phyloP scores from a whole-genome alignment of 2,329 filamentous ascomycete genomes.

The Pseudopithomyces chartarum region DNA sequence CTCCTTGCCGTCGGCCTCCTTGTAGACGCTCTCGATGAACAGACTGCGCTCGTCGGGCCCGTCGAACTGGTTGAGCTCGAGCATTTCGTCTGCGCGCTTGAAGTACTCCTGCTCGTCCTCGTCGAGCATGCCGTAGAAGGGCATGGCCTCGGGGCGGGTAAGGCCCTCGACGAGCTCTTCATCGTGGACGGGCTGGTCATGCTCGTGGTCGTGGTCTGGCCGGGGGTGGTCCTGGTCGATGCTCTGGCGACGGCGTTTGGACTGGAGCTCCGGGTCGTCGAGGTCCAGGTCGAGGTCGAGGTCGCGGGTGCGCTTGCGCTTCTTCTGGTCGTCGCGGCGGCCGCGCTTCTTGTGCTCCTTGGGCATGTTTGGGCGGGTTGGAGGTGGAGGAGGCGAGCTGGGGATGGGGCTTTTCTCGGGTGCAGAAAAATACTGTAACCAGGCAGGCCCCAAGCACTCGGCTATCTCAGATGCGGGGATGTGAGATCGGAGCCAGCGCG shows the following conservation, averaged over 20 bases:
- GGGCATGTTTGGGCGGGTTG: constrained; percentile 53
- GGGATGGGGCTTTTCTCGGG: background rate
- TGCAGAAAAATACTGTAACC: background rate
- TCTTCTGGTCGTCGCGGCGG: constrained; percentile 58
- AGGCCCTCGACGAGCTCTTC: constrained; percentile 35
- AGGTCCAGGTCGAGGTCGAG: no score
- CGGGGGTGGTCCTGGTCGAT: constrained; percentile 18
- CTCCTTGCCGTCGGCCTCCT: constrained; percentile 88
- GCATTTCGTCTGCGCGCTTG: constrained; percentile 82
- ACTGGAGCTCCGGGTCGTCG: constrained; percentile 39
- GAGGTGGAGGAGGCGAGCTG: background rate
- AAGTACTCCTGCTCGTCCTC: constrained; percentile 97
- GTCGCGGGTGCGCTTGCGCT: constrained; percentile 49
- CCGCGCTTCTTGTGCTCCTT: constrained; percentile 64
- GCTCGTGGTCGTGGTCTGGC: constrained; percentile 12
- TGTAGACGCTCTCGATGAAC: constrained; percentile 78
- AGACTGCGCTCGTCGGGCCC: constrained; percentile 64
- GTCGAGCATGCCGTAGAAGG: constrained; percentile 92
- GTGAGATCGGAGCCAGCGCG: background rate
- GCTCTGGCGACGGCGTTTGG: constrained; percentile 43
- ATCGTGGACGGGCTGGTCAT: constrained; percentile 20
- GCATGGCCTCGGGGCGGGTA: constrained; percentile 59
- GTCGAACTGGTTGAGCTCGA: constrained; percentile 87
- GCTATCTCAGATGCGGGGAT: constrained; percentile 8
- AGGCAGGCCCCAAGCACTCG: background rate